phyloP scores from a whole-genome alignment of 495 filamentous ascomycete genomes.

The Ascobolus immersus region DNA sequence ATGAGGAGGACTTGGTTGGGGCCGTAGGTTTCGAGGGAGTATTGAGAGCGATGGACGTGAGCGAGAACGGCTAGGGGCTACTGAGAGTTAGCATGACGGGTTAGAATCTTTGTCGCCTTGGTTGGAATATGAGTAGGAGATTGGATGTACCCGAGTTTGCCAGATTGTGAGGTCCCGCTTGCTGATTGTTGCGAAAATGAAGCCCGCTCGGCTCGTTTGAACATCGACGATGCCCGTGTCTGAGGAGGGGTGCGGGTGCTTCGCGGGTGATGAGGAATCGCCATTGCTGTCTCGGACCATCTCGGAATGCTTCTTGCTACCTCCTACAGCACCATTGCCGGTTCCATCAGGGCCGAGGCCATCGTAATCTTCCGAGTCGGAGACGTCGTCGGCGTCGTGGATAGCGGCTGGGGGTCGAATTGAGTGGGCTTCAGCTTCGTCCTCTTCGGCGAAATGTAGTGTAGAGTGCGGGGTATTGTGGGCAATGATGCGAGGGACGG shows the following conservation, averaged over 20 bases:
- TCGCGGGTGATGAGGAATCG: conserved; percentile 11
- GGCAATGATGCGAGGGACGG: conserved; percentile 70
- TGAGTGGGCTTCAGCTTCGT: conserved; percentile 18
- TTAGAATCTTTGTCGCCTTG: conserved; percentile 3
- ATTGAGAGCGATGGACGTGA: conserved; percentile 49
- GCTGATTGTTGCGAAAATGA: conserved; percentile 76
- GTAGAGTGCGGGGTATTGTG: conserved; percentile 31
- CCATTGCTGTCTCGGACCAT: conserved; percentile 7
- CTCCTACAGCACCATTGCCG: conserved; percentile 9
- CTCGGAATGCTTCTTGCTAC: conserved; percentile 5
- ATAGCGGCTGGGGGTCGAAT: background rate
- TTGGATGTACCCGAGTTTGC: conserved; percentile 64
- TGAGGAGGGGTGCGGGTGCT: conserved; percentile 12
- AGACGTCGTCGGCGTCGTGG: conserved; percentile 15
- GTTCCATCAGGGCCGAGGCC: conserved; percentile 6
- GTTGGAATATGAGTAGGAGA: conserved; percentile 9
- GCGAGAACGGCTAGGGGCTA: conserved; percentile 80
- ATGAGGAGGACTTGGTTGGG: conserved; percentile 60
- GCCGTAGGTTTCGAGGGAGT: conserved; percentile 63
- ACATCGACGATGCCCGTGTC: conserved; percentile 45
- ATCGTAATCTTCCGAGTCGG: conserved; percentile 2
- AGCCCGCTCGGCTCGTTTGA: conserved; percentile 53
- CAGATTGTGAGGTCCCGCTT: conserved; percentile 59
- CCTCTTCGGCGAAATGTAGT: conserved; percentile 17
- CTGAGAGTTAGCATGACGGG: conserved; percentile 9